phyloP scores from a whole-genome alignment of 257 asterid species.

The Petunia axillaris region DNA sequence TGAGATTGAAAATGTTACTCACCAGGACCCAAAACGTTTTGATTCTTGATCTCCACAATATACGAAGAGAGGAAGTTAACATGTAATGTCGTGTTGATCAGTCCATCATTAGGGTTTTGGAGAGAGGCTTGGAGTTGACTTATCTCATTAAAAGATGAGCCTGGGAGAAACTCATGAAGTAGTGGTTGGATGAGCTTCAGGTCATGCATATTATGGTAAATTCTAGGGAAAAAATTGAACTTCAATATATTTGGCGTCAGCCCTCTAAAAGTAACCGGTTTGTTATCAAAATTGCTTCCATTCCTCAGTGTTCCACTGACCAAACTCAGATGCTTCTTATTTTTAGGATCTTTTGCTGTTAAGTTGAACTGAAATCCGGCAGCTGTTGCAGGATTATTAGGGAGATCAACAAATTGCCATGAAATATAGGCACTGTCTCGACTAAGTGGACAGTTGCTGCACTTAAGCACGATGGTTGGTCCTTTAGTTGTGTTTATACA shows the following conservation, averaged over 20 bases:
- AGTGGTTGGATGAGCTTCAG: constrained; percentile 90
- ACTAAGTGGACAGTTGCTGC: constrained; percentile 65
- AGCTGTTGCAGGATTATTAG: constrained; percentile 84
- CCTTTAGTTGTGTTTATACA: constrained; percentile 83
- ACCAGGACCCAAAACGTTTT: constrained; percentile 82
- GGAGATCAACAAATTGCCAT: constrained; percentile 92
- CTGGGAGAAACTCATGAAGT: constrained; percentile 89
- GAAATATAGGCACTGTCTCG: constrained; percentile 64
- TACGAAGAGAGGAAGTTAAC: constrained; percentile 82
- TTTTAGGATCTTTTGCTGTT: constrained; percentile 66
- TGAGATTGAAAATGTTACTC: constrained; percentile 44
- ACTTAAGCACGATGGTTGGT: constrained; percentile 70
- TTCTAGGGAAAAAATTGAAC: constrained; percentile 81
- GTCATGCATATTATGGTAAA: constrained; percentile 67
- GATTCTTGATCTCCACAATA: constrained; percentile 79
- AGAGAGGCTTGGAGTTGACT: constrained; percentile 75
- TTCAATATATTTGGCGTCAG: constrained; percentile 67
- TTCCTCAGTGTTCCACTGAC: constrained; percentile 77
- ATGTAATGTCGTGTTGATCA: constrained; percentile 76
- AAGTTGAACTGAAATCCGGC: constrained; percentile 89
- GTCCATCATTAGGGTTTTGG: constrained; percentile 62
- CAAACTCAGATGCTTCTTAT: constrained; percentile 70
- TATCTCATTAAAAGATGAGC: constrained; percentile 66
- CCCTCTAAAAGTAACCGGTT: constrained; percentile 79
- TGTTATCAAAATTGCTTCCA: constrained; percentile 53